A percentile compares a stretch with the other conserved stretches of the same genome.
Evolutionary conservation across 1,284 basidiomycete species (phyloP).

Genomic region (Cutaneotrichosporon sp.): DNA sequence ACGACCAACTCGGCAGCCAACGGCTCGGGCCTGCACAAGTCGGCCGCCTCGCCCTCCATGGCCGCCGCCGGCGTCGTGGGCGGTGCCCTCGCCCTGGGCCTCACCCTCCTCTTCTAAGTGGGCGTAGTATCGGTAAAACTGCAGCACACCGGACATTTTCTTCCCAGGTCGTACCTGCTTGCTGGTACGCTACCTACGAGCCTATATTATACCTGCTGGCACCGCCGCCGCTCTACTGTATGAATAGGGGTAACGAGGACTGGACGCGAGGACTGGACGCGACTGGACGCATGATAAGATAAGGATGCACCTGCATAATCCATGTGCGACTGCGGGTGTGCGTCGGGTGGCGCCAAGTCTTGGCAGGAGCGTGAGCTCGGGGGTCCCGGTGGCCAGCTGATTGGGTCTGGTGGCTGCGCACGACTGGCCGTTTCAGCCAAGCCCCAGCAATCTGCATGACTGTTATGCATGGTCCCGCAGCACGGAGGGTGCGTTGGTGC

Average conservation of each 20-base stretch:
- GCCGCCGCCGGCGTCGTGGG: slow-evolving; percentile 4
- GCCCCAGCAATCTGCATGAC: too few species aligned
- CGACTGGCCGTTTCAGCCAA: too few species aligned
- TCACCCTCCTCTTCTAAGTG: slow-evolving; percentile 6
- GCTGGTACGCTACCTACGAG: neutral
- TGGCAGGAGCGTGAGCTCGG: too few species aligned
- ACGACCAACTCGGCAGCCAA: too few species aligned
- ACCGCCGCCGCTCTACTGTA: neutral
- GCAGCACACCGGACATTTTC: slow-evolving; percentile 3
- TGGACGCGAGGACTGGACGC: too few species aligned
- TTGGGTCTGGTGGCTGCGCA: too few species aligned
- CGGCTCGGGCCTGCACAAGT: neutral
- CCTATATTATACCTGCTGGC: neutral
- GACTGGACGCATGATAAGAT: neutral
- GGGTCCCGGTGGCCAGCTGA: too few species aligned
- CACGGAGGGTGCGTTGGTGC: too few species aligned
- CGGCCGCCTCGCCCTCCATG: neutral
- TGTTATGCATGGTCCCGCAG: too few species aligned
- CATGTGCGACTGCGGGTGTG: too few species aligned
- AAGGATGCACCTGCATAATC: neutral
- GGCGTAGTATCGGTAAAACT: neutral
- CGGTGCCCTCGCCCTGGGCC: neutral
- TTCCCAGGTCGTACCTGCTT: neutral
- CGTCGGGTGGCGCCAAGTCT: too few species aligned
- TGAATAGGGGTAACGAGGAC: neutral